Base-by-base conservation (phyloP, 441 rosid species). In the Populus hybrid region DNA sequence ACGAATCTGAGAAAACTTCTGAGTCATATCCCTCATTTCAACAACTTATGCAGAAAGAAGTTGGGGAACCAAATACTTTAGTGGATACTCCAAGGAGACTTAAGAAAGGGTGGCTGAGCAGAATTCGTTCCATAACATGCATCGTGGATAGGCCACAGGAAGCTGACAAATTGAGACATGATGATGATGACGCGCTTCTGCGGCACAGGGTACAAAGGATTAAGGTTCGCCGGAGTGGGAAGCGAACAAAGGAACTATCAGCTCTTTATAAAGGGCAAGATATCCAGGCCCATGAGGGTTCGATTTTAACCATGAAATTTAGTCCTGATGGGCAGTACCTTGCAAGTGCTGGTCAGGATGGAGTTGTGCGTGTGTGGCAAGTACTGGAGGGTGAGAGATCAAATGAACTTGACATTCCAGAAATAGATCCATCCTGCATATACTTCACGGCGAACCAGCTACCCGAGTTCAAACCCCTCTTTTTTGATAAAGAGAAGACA, bases 321-420 rank as follows among this genome's bases (percentile, higher is more conserved):
- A 93, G 95, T 80, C 90, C 81, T n/a, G 98, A 94, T 77, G 98
- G 99, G 4, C 86, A 83, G 63, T 89, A 86, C 83, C 87, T 95
- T 72, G 98, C 97, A 4, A 91, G 87, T 76, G 97, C 92, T 19
- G 97, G 99, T 28, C 95, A 94, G 81, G 98, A 94, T 82, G 81
- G 90, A 69, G 79, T 90, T 64, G 89, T 95, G 76, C 88, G 95
- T 35, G 88, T 95, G 23, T 95, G 99, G 99, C 83, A 85, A 77
- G 90, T 95, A 36, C 75, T 86, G 16, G 97, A 89, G 83, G 92
- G 91, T 50, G 91, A 91, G 63, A 89, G 89, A 77, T 78, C 72
- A 35, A 84, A 89, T 10, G 82, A 85, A 71, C 80, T 88, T 46
- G 91, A 89, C 75, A 79, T 86, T 77, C 86, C 82, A 24, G 89